Base-by-base conservation (phyloP, 1,139 yeast species). In the Yamadazyma buinensis region DNA sequence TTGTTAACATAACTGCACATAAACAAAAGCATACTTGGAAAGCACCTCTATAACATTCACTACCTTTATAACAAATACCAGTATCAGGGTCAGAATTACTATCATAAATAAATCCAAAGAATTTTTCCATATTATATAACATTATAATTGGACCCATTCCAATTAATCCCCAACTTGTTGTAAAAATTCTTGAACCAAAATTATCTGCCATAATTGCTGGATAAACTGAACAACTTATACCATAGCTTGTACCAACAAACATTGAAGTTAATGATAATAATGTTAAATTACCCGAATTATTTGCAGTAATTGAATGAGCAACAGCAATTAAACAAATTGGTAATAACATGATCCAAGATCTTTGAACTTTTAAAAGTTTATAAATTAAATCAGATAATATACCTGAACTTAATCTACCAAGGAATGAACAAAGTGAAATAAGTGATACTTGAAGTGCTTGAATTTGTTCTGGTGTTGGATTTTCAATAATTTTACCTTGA, bases 131-230 rank as follows among this genome's bases (percentile, higher is more conserved):
- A 2, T 49, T 36, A 45, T 55, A 67, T 21, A 68, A 48, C 0
- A 60, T 49, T 10, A 64, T 33, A 29, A 66, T 46, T 2, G 73
- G 72, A 1, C 73, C 74, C 0, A 70, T 61, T 42, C 73, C 64
- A 4, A 67, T 54, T 35, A 69, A 53, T 1, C 75, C 75, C 75
- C 75, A 69, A 5, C 63, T 60, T 1, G 74, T 67, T 1, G 72
- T 59, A 36, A 69, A 68, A 0, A 64, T 52, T 23, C 45, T 52
- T 0, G 72, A 63, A 2, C 75, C 75, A 49, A 65, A 67, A 25
- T 49, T 49, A 40, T 69, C 75, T 1, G 75, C 74, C 28, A 68
- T 62, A 4, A 69, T 57, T 1, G 75, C 74, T 5, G 75, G 75
- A 39, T 67, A 69, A 0, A 67, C 62, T 1, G 74, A 74, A 45